Percentiles rank a stretch among this genome's conserved stretches.
These are phyloP conservation scores for Aspergillus ochraceoroseus DNA, from an alignment of 2,329 filamentous ascomycete species.

Conservation along the genomic window DNA sequence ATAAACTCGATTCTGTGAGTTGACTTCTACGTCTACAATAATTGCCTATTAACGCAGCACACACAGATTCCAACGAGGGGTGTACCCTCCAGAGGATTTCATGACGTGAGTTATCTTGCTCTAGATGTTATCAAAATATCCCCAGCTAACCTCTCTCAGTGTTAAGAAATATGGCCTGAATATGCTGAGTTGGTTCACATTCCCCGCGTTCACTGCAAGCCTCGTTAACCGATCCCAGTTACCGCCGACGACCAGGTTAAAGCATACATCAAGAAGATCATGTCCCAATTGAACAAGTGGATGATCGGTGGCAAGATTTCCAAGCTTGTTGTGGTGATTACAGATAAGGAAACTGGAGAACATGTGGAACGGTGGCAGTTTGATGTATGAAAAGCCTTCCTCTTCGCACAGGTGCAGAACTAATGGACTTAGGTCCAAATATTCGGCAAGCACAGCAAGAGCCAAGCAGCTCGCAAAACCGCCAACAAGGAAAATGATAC, in stretches of 20 bases:
- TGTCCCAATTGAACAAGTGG: slow-evolving; percentile 96
- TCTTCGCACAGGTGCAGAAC: not conserved
- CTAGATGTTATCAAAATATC: not conserved
- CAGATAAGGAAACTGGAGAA: slow-evolving; percentile 93
- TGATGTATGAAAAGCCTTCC: slow-evolving; percentile 57
- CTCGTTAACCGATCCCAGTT: slow-evolving; percentile 49
- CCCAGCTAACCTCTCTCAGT: slow-evolving; percentile 29
- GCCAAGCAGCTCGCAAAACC: slow-evolving; percentile 47
- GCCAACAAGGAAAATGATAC: slow-evolving; percentile 66
- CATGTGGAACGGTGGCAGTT: slow-evolving; percentile 98
- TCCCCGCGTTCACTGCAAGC: slow-evolving; percentile 2
- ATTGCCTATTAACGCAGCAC: slow-evolving; percentile 17
- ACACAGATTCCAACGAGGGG: slow-evolving; percentile 71
- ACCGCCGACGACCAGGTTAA: slow-evolving; percentile 97
- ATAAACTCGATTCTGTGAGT: slow-evolving; percentile 91
- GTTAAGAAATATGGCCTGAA: slow-evolving; percentile 99
- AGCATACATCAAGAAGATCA: slow-evolving; percentile 99
- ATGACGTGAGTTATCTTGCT: slow-evolving; percentile 59
- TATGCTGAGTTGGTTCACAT: slow-evolving; percentile 65
- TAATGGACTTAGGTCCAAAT: slow-evolving; percentile 49
- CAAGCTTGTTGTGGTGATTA: slow-evolving; percentile 94
- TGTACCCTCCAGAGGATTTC: slow-evolving; percentile 93
- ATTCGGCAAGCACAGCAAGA: slow-evolving; percentile 50
- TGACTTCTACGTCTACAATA: not conserved
- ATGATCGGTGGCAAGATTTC: slow-evolving; percentile 96